phyloP scores from a whole-genome alignment of 805 yeast species.

The Candida tibetensis region DNA sequence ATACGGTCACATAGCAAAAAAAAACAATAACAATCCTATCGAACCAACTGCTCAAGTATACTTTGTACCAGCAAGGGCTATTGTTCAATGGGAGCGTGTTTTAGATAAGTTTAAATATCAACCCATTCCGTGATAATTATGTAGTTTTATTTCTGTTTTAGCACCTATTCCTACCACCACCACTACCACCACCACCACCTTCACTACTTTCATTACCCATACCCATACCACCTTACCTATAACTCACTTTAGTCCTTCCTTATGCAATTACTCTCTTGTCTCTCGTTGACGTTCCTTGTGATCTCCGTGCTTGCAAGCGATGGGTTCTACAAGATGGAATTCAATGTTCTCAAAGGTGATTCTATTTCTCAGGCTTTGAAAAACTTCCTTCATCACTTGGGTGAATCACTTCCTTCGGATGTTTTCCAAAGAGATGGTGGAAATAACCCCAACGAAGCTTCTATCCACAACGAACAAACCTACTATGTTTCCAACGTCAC shows the following conservation, averaged over 20 bases:
- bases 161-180: no score
- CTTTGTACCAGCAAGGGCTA: no score
- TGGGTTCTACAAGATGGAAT: conserved; percentile 22
- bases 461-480: conserved; percentile 9
- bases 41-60: no score
- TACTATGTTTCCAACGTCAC: conserved; percentile 16
- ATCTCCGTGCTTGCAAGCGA: conserved; percentile 14
- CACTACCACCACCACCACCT: no score
- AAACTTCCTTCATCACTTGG: conserved; percentile 10
- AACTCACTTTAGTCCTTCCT: not conserved
- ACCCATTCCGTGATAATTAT: no score
- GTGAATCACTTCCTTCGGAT: not conserved
- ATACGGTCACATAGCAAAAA: no score
- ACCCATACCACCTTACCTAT: no score
- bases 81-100: no score
- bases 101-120: no score
- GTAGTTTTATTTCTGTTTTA: no score
- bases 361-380: conserved; percentile 17
- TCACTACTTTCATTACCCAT: no score
- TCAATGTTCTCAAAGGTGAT: conserved; percentile 23
- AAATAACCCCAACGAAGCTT: not conserved
- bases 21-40: no score
- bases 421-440: not conserved
- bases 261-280: conserved; percentile 7
- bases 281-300: conserved; percentile 6